Evolutionary conservation across 768 basidiomycete genomes (phyloP).

Genomic region (Tulasnella sp.): DNA sequence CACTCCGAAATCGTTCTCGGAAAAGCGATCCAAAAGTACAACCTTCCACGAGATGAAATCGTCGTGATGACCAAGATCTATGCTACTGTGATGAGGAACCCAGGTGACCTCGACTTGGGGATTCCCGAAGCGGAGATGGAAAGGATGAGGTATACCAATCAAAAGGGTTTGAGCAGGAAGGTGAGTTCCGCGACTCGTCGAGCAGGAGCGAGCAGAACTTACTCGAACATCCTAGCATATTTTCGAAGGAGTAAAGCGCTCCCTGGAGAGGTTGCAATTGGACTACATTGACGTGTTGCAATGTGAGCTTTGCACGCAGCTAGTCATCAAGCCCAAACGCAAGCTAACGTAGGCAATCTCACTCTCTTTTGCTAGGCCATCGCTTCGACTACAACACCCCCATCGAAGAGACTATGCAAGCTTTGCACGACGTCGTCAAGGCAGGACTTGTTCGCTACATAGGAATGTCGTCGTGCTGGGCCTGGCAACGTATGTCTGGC

Average conservation of each 20-base stretch:
- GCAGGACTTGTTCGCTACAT: conserved; percentile 49
- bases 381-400: conserved; percentile 48
- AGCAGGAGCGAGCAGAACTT: no score
- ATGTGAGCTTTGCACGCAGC: conserved; percentile 34
- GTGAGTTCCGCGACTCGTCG: neutral
- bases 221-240: conserved; percentile 40
- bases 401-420: conserved; percentile 35
- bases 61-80: conserved; percentile 74
- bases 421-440: conserved; percentile 45
- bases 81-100: neutral
- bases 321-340: neutral
- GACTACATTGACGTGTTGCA: conserved; percentile 49
- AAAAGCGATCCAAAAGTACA: conserved; percentile 58
- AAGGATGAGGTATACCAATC: conserved; percentile 20
- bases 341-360: neutral
- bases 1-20: conserved; percentile 61
- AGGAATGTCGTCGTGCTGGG: conserved; percentile 23
- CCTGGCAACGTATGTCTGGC: conserved; percentile 22
- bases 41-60: conserved; percentile 50
- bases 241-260: conserved; percentile 44
- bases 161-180: conserved; percentile 22
- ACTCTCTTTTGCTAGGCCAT: conserved; percentile 29
- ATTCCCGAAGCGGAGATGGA: conserved; percentile 14
- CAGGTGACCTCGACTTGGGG: neutral
- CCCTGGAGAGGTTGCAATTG: conserved; percentile 42